Evolutionary conservation across 176 grass and related monocot genomes (phyloP), one percentile per base, ranked within the genome.

Genomic region (Carex scoparia): DNA sequence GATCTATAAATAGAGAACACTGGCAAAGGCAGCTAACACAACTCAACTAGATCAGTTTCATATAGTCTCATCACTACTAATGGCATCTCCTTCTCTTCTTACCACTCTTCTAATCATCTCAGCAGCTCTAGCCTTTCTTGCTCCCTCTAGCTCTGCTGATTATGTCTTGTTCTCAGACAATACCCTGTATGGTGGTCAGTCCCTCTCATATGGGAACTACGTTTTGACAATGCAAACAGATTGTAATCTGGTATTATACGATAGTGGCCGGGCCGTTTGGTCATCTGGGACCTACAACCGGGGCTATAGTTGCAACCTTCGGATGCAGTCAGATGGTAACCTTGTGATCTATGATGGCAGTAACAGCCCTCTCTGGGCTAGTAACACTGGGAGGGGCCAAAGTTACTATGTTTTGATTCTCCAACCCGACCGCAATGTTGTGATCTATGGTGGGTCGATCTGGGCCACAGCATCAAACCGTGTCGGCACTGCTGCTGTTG

Each of bases 191-290:
- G 7, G 69, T 0, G 88, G 84, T 58, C 84, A 89, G 62, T 86
- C 62, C 2, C 79, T 86, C 51, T 12, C 40, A 37, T 12, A 37
- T 3, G 84, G 84, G 14, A 51, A 18, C 31, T 86, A 84, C 61
- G 42, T 2, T 35, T 4, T 89, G 2, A 31, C 31, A 0, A 84
- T 89, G 69, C 88, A 89, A 35, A 60, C 0, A 0, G 88, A 89
- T 69, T 89, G 88, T 48, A 89, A 89, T 66, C 44, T 89, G 32
- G 87, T 89, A 6, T 85, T 85, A 35, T 84, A 85, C 18, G 81
- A 89, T 58, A 61, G 19, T 2, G 61, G 79, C 59, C 2, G 3
- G n/a, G 65, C 88, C 0, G 10, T 89, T 3, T 86, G 88, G 79
- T 27, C 79, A 0, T 69, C 84, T 31, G 42, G 48, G 14, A 89